Percentiles rank a stretch among this genome's conserved stretches.
Conservation (phyloP, 2,329 filamentous ascomycete species). For the Sporothrix inflata region DNA sequence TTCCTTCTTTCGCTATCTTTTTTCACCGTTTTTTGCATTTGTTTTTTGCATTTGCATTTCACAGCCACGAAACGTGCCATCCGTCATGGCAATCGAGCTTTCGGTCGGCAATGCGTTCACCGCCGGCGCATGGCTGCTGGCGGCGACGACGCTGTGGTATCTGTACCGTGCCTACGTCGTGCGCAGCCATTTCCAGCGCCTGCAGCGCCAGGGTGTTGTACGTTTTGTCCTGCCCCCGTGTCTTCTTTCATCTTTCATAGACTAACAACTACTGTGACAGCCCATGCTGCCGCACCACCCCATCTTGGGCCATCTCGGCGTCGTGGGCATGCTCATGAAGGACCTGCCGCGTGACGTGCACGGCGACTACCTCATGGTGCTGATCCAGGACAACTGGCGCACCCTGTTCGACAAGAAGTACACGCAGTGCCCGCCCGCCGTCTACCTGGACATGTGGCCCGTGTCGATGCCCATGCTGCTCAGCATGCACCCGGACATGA, state of each 20-base stretch:
- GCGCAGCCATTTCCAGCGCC: constrained; percentile 31
- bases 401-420: constrained; percentile 31
- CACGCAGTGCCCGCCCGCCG: constrained; percentile 23
- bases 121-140: constrained; percentile 17
- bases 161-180: constrained; percentile 32
- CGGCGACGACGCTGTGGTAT: constrained; percentile 25
- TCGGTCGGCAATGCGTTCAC: neutral
- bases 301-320: constrained; percentile 33
- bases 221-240: neutral
- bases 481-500: constrained; percentile 30
- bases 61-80: neutral
- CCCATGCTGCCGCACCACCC: constrained; percentile 35
- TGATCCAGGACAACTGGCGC: constrained; percentile 35
- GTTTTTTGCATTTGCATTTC: neutral
- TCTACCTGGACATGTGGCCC: constrained; percentile 34
- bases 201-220: constrained; percentile 34
- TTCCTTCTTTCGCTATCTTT: neutral
- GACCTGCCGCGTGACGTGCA: constrained; percentile 33
- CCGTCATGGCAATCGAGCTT: neutral
- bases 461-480: constrained; percentile 30
- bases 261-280: constrained; percentile 12
- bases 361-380: constrained; percentile 33
- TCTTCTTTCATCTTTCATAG: neutral
- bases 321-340: constrained; percentile 33
- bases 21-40: neutral